Conservation (phyloP, 441 rosid genomes). For the Eruca vesicaria region DNA sequence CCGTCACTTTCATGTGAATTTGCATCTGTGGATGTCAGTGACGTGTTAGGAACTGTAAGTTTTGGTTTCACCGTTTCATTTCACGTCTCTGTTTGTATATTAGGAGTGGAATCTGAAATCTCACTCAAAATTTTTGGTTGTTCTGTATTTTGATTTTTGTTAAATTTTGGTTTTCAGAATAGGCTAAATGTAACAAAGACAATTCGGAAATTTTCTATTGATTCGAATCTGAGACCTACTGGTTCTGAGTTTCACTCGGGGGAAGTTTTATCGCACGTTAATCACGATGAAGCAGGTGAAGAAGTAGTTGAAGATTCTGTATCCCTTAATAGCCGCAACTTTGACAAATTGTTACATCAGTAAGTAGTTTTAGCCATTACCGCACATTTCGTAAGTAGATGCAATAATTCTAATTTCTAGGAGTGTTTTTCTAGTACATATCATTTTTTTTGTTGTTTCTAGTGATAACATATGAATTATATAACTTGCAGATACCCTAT, state of each 20-base stretch:
- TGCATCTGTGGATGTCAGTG: conserved; percentile 93
- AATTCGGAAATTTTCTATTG: conserved; percentile 86
- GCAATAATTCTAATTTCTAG: not conserved
- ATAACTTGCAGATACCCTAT: conserved; percentile 69
- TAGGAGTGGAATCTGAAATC: not conserved
- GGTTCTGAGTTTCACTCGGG: conserved; percentile 89
- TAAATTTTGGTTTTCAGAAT: conserved; percentile 63
- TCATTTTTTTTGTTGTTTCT: not conserved
- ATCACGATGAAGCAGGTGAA: conserved; percentile 81
- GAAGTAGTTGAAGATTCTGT: conserved; percentile 68
- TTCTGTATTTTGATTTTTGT: conserved; percentile 21
- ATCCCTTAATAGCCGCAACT: conserved; percentile 53
- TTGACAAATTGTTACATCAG: conserved; percentile 73
- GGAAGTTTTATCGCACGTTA: conserved; percentile 50
- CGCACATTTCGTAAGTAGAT: not conserved
- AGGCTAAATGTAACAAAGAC: conserved; percentile 97
- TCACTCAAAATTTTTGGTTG: not conserved
- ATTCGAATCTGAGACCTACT: conserved; percentile 66
- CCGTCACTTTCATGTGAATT: conserved; percentile 98
- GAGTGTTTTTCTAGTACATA: not conserved
- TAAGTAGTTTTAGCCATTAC: conserved; percentile 43
- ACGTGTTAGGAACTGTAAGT: conserved; percentile 99
- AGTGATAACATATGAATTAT: conserved; percentile 11
- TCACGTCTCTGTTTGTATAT: conserved; percentile 1
- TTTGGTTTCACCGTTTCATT: conserved; percentile 18